A percentile compares a stretch with the other conserved stretches of the same genome.
phyloP scores from a whole-genome alignment of 2,329 filamentous ascomycete species.

The Cytospora leucostoma region DNA sequence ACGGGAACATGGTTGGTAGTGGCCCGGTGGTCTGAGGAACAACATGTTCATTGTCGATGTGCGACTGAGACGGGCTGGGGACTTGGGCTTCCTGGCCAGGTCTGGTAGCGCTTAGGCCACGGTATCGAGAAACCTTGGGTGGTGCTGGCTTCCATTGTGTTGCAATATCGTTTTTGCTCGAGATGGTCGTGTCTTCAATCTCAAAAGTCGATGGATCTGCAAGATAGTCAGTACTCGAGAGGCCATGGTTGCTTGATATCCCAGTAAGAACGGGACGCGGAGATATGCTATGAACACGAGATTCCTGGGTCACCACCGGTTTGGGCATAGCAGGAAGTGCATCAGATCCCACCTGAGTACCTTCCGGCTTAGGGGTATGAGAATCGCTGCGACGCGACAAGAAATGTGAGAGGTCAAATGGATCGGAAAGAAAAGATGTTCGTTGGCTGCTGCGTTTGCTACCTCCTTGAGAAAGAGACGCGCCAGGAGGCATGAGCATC shows the following conservation, averaged over 20 bases:
- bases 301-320: background rate
- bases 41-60: background rate
- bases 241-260: background rate
- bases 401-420: background rate
- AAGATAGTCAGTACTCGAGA: background rate
- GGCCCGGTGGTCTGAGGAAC: no score
- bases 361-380: background rate
- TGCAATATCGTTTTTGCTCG: background rate
- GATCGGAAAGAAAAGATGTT: background rate
- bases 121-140: constrained; percentile 1
- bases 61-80: background rate
- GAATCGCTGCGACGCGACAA: background rate
- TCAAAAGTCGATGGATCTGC: background rate
- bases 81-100: background rate
- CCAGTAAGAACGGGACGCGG: background rate
- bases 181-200: background rate
- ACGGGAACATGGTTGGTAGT: background rate
- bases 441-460: background rate
- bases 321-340: background rate
- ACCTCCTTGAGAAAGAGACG: background rate
- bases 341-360: background rate
- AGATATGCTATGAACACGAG: background rate
- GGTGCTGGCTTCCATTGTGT: background rate
- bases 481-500: background rate
- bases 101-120: background rate